Evolutionary conservation across 192 early-diverging fungal species (phyloP).

Genomic region (Backusella morwellensis): DNA sequence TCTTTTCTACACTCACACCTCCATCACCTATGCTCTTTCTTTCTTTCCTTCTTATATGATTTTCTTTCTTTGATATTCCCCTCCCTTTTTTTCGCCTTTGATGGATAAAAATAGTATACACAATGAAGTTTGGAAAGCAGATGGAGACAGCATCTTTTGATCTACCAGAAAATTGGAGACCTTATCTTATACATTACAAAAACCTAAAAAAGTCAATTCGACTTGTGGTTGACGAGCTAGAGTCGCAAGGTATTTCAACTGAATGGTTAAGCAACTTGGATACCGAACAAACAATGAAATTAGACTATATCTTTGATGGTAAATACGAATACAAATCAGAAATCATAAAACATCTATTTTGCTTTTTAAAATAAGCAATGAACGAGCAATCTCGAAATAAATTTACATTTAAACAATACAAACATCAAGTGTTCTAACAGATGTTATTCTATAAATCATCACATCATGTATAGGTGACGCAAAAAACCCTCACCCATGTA

Average conservation of each 20-base stretch:
- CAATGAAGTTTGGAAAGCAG: slow-evolving; percentile 65
- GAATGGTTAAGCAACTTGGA: slow-evolving; percentile 3
- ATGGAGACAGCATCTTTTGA: slow-evolving; percentile 54
- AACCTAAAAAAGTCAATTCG: slow-evolving; percentile 60
- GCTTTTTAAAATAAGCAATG: background rate
- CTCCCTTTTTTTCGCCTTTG: background rate
- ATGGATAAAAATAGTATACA: slow-evolving; percentile 1
- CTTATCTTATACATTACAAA: slow-evolving; percentile 62
- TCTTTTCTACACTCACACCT: background rate
- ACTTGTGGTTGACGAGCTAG: slow-evolving; percentile 56
- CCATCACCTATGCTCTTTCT: background rate
- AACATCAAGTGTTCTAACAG: background rate
- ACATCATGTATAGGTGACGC: background rate
- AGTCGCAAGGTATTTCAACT: slow-evolving; percentile 20
- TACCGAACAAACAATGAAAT: background rate
- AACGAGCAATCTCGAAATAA: background rate
- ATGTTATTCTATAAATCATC: background rate
- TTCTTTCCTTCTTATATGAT: background rate
- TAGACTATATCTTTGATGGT: slow-evolving; percentile 32
- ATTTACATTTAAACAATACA: background rate
- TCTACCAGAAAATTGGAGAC: slow-evolving; percentile 61
- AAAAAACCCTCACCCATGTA: slow-evolving; percentile 1
- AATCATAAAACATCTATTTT: background rate
- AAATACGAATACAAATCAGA: background rate
- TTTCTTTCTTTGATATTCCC: background rate